Evolutionary conservation across 2,329 filamentous ascomycete species (phyloP), one percentile per base, ranked within the genome.

Genomic region (Nannizziopsis barbatae): DNA sequence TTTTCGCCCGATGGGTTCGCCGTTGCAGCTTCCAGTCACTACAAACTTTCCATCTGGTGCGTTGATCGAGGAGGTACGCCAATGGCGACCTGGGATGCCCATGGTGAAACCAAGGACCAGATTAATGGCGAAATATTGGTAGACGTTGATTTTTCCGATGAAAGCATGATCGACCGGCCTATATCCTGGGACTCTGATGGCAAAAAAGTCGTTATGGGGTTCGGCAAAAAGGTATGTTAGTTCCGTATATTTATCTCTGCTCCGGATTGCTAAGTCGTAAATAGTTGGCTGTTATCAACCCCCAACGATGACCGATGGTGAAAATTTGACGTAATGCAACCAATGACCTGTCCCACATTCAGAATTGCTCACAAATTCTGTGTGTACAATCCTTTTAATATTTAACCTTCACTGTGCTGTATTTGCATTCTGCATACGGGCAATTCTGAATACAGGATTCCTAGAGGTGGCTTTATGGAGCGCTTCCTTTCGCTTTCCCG

Each of bases 111-210:
- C 31, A 62, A 58, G 18, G 47, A 59, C 12, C 67, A 66, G 36
- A 56, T 67, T 14, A 66, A 69, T 51, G 22, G 22, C 7, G 65
- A 54, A 15, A 55, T 56, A 58, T 18, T 55, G 50, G 41, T 27
- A 50, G 37, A 50, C 4, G 27, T 45, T 18, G 35, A 43, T n/a
- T 12, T 12, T 5, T 50, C 47, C 5, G 37, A 45, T 17, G 37
- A 41, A 10, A 56, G 57, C 11, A 51, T 59, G 14, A 59, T 60
- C 8, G 64, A 69, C 52, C 63, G 70, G 41, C 63, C 65, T 22
- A 60, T 77, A 45, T 67, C 66, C 27, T 77, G 75, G 75, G 74
- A 75, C 57, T 65, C 64, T 10, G 71, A 76, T 57, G 73, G 74
- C n/a, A 72, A 72, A 56, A 73, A 69, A 55, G 62, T 77, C 49